A percentile compares a stretch with the other conserved stretches of the same genome.
These are phyloP conservation scores for Moesziomyces sp. DNA, from an alignment of 1,284 basidiomycete species.

Conservation along the genomic window DNA sequence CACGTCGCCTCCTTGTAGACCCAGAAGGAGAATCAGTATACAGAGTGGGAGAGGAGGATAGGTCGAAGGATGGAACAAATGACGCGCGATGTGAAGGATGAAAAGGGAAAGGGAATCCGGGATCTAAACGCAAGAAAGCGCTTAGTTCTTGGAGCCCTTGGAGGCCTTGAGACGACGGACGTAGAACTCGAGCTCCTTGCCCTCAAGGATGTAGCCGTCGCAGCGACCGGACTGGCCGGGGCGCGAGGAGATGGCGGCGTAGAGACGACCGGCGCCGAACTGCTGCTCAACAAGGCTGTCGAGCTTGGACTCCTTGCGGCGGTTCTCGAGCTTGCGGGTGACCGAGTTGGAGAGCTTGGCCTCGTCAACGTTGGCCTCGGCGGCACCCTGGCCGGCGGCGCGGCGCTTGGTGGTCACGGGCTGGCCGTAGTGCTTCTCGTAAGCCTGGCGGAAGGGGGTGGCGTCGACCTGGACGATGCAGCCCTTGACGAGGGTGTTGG, in stretches of 20 bases:
- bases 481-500: conserved; percentile 68
- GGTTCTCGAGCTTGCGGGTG: conserved; percentile 59
- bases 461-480: conserved; percentile 67
- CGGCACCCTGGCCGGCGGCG: conserved; percentile 56
- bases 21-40: conserved; percentile 1
- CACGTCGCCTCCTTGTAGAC: neutral
- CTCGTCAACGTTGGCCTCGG: conserved; percentile 54
- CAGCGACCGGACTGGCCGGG: conserved; percentile 65
- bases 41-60: neutral
- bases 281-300: conserved; percentile 67
- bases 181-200: conserved; percentile 67
- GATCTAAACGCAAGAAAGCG: neutral
- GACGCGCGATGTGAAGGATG: neutral
- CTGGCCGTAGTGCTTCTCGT: conserved; percentile 68
- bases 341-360: conserved; percentile 61
- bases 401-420: conserved; percentile 66
- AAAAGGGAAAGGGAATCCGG: neutral
- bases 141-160: conserved; percentile 61
- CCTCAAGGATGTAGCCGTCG: conserved; percentile 68
- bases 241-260: conserved; percentile 64
- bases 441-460: conserved; percentile 67
- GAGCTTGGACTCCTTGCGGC: conserved; percentile 63
- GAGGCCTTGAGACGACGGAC: conserved; percentile 60
- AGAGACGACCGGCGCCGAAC: conserved; percentile 66
- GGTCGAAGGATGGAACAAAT: neutral